Percentiles rank a stretch among this genome's conserved stretches.
Conservation (phyloP, 306 rosid species). For the Senna tora region DNA sequence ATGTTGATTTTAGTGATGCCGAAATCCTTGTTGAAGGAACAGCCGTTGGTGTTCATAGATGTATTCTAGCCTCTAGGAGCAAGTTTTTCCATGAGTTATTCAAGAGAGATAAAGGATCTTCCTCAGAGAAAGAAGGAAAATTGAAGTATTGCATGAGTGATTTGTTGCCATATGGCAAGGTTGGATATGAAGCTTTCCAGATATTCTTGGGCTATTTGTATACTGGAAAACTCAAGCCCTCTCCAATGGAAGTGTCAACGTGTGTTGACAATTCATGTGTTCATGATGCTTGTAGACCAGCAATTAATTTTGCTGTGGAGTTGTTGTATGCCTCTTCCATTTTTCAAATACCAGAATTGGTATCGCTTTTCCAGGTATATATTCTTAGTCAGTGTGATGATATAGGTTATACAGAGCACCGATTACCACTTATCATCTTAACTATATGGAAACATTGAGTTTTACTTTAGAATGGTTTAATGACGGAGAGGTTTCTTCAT, state of each 20-base stretch:
- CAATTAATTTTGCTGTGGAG: constrained; percentile 83
- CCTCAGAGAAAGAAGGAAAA: constrained; percentile 54
- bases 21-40: constrained; percentile 67
- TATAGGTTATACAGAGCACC: background rate
- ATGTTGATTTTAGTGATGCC: constrained; percentile 73
- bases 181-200: constrained; percentile 81
- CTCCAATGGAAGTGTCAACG: constrained; percentile 79
- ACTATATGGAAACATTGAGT: constrained; percentile 17
- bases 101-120: constrained; percentile 51
- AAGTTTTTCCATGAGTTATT: constrained; percentile 74
- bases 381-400: constrained; percentile 22
- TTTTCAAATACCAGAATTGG: constrained; percentile 82
- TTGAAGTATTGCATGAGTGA: constrained; percentile 68
- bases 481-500: background rate
- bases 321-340: constrained; percentile 90
- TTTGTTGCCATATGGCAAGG: constrained; percentile 69
- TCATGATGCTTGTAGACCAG: constrained; percentile 95
- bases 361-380: constrained; percentile 78
- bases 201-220: constrained; percentile 72
- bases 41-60: constrained; percentile 70
- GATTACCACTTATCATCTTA: background rate
- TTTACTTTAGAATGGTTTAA: background rate
- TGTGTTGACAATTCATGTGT: constrained; percentile 79
- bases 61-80: constrained; percentile 82
- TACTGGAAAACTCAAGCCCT: constrained; percentile 78